Base-by-base conservation (phyloP, 2,329 filamentous ascomycete species). In the Metarhizium album region DNA sequence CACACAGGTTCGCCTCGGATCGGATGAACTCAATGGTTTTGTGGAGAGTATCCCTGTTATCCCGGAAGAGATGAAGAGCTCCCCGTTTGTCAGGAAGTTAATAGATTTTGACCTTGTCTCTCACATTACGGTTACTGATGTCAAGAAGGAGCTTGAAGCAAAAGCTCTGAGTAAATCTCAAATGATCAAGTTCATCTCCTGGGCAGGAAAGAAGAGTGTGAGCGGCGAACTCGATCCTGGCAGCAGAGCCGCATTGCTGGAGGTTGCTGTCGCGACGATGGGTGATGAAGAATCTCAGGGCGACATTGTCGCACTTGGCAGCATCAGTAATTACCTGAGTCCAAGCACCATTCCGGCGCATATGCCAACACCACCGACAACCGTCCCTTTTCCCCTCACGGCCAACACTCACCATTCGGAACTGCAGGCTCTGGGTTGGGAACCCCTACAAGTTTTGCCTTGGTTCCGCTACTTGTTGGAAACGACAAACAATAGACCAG, bases 31-130 rank as follows among this genome's bases (percentile, higher is more conserved):
- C 47, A 73, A 70, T 59, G 75, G 77, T 52, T 98, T 98, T 62
- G 82, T 97, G 52, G 84, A 90, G 51, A 87, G 87, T 33, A 93
- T 98, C 54, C 90, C 93, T 0, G 83, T 94, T 38, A 74, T 97
- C 3, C 87, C 91, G 1, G 80, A 87, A 43, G 82, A 84, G 53
- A 75, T 97, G 58, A 80, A 84, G 52, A 75, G 82, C 9, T 78
- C 77, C n/a, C 76, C 77, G 0, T 95, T 98, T 59, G 80, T 97
- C 52, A 78, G 78, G 52, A 90, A 87, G 59, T 70, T 98, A 45
- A 83, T 84, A 51, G 86, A 90, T 35, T 93, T 90, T 63, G 90
- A 88, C 1, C 75, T 97, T 51, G 79, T 98, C n/a, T 86, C 83
- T 1, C 84, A 90, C 56, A 87, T 97, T 52, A 95, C 88, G 0